Percentiles rank a stretch among this genome's conserved stretches.
Evolutionary conservation across 1,284 basidiomycete genomes (phyloP).

Genomic region (Papiliotrema terrestris): DNA sequence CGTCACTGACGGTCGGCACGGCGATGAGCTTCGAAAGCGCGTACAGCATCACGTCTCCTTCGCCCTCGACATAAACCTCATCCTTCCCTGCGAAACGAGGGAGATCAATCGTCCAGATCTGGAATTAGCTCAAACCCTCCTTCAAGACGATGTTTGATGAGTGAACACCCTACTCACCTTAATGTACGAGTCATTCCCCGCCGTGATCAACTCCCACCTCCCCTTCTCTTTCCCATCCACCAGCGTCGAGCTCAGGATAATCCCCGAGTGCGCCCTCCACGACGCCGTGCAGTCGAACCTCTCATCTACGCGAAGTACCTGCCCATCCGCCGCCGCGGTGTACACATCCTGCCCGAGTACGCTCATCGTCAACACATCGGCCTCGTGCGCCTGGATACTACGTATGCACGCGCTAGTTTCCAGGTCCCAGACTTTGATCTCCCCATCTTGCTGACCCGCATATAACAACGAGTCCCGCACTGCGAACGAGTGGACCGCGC

Average conservation of each 20-base stretch:
- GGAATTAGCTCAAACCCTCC: background rate
- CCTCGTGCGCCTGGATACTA: constrained; percentile 79
- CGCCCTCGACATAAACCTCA: constrained; percentile 34
- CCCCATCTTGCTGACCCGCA: constrained; percentile 89
- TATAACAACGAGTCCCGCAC: constrained; percentile 76
- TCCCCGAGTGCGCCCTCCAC: constrained; percentile 75
- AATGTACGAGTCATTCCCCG: constrained; percentile 77
- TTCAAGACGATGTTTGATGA: background rate
- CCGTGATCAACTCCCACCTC: constrained; percentile 61
- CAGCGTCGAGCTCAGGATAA: constrained; percentile 72
- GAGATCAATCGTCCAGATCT: constrained; percentile 30
- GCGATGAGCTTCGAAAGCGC: constrained; percentile 83
- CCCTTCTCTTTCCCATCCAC: constrained; percentile 20
- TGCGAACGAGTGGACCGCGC: constrained; percentile 70
- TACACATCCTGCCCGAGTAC: constrained; percentile 73
- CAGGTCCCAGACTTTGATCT: constrained; percentile 86
- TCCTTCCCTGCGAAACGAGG: constrained; percentile 8
- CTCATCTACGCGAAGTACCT: constrained; percentile 74
- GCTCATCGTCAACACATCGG: constrained; percentile 76
- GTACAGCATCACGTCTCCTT: constrained; percentile 53
- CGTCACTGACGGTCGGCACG: constrained; percentile 77
- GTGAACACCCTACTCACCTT: constrained; percentile 55
- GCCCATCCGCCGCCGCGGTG: constrained; percentile 76
- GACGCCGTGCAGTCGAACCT: constrained; percentile 77
- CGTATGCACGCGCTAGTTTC: constrained; percentile 82